A percentile compares a stretch with the other conserved stretches of the same genome.
phyloP scores from a whole-genome alignment of 345 rosid genomes.

The Ceriops zippeliana region DNA sequence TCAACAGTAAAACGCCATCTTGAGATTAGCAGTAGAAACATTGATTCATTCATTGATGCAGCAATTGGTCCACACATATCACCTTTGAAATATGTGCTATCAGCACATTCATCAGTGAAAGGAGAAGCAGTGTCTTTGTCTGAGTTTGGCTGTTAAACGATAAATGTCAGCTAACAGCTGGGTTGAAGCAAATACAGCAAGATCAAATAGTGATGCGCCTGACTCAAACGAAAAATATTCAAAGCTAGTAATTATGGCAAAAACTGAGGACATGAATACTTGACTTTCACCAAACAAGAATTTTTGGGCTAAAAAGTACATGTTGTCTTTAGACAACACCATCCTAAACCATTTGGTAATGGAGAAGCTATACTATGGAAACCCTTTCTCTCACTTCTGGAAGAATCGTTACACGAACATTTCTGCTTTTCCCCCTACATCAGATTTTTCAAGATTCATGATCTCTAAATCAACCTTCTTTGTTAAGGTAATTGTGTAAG shows the following conservation, averaged over 20 bases:
- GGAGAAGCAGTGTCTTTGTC: constrained; percentile 36
- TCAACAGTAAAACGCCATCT: constrained; percentile 85
- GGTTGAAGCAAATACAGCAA: not conserved
- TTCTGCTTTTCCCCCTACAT: too few species aligned
- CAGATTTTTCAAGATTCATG: too few species aligned
- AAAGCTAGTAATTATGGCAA: not conserved
- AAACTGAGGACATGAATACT: not conserved
- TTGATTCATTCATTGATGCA: constrained; percentile 79
- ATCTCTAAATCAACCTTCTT: too few species aligned
- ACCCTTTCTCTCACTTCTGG: too few species aligned
- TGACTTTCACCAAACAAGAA: too few species aligned
- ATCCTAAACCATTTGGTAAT: not conserved
- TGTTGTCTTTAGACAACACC: too few species aligned
- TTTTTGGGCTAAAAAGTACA: too few species aligned
- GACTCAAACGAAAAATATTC: not conserved
- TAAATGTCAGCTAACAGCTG: constrained; percentile 17
- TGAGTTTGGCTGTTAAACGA: constrained; percentile 38
- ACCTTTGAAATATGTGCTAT: constrained; percentile 49
- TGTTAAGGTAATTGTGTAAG: too few species aligned
- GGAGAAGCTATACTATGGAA: too few species aligned
- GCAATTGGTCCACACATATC: constrained; percentile 92
- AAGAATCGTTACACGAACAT: too few species aligned
- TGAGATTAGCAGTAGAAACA: constrained; percentile 75
- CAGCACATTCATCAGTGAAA: constrained; percentile 33
- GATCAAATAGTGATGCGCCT: not conserved